phyloP scores from a whole-genome alignment of 2,329 filamentous ascomycete species.

The Pseudocercospora pini-densiflorae region DNA sequence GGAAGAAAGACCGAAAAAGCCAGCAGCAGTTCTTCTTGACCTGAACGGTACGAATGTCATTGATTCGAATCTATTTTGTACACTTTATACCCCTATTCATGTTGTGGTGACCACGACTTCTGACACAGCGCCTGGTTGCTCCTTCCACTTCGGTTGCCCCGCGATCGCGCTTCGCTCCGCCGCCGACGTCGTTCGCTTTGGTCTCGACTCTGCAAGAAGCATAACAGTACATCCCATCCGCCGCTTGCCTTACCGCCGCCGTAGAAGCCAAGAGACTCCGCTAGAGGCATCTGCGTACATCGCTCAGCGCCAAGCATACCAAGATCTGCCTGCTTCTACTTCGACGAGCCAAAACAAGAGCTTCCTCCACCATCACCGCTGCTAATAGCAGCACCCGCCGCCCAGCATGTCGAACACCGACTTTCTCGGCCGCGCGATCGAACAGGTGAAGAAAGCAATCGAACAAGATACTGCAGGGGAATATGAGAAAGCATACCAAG shows the following conservation, averaged over 20 bases:
- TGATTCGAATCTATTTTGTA: background rate
- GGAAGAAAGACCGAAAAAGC: too few relatives aligned
- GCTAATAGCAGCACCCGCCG: conserved; percentile 15
- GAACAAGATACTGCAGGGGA: conserved; percentile 93
- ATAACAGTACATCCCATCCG: background rate
- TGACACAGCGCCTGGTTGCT: conserved; percentile 3
- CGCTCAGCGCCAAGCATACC: background rate
- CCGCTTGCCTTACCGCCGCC: background rate
- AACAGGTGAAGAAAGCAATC: conserved; percentile 96
- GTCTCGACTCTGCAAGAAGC: conserved; percentile 15
- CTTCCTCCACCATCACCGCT: conserved; percentile 8
- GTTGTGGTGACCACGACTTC: background rate
- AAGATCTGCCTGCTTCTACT: conserved; percentile 1
- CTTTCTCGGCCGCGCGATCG: conserved; percentile 95
- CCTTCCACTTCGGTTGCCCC: conserved; percentile 12
- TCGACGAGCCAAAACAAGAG: background rate
- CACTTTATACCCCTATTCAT: background rate
- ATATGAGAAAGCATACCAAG: conserved; percentile 95
- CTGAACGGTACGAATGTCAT: background rate
- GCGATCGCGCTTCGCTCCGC: conserved; percentile 17
- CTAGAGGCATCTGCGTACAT: background rate
- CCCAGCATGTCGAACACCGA: conserved; percentile 86
- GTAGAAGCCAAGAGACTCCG: background rate
- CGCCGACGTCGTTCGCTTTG: conserved; percentile 10
- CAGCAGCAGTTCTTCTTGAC: background rate